A percentile compares a stretch with the other conserved stretches of the same genome.
These are phyloP conservation scores for Colletotrichum camelliae DNA, from an alignment of 2,329 filamentous ascomycete species.

Conservation along the genomic window DNA sequence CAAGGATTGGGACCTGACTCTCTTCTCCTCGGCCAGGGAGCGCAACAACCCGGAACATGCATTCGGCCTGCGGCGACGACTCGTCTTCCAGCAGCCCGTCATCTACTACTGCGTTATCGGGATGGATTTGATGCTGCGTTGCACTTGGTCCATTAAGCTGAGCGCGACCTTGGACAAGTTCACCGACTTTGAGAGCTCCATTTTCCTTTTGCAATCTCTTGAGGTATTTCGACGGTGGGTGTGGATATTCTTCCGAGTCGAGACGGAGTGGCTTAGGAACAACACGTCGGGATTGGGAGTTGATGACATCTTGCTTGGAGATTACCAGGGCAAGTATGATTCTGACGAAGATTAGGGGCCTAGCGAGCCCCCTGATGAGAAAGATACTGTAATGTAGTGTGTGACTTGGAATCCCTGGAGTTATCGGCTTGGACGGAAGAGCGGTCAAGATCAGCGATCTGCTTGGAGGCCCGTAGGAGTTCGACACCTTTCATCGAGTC, in stretches of 20 bases:
- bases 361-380: background rate
- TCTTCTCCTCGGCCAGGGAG: conserved; percentile 68
- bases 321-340: conserved; percentile 68
- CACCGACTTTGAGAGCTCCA: conserved; percentile 84
- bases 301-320: conserved; percentile 78
- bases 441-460: background rate
- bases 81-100: conserved; percentile 73
- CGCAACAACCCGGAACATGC: conserved; percentile 70
- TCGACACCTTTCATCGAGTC: background rate
- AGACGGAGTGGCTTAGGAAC: conserved; percentile 85
- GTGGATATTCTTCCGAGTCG: conserved; percentile 95
- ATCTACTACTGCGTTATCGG: conserved; percentile 85
- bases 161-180: conserved; percentile 83
- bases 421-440: conserved; percentile 5
- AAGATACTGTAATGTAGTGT: conserved; percentile 13
- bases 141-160: conserved; percentile 91
- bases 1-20: conserved; percentile 93
- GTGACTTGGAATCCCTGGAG: conserved; percentile 3
- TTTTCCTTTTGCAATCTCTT: conserved; percentile 85
- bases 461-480: background rate
- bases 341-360: conserved; percentile 20
- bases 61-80: conserved; percentile 77
- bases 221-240: conserved; percentile 92
- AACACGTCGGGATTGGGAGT: conserved; percentile 55
- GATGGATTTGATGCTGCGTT: conserved; percentile 81